These are phyloP conservation scores for Globisporangium barbulae DNA, from an alignment of 352 stramenopile species.

Conservation along the genomic window DNA sequence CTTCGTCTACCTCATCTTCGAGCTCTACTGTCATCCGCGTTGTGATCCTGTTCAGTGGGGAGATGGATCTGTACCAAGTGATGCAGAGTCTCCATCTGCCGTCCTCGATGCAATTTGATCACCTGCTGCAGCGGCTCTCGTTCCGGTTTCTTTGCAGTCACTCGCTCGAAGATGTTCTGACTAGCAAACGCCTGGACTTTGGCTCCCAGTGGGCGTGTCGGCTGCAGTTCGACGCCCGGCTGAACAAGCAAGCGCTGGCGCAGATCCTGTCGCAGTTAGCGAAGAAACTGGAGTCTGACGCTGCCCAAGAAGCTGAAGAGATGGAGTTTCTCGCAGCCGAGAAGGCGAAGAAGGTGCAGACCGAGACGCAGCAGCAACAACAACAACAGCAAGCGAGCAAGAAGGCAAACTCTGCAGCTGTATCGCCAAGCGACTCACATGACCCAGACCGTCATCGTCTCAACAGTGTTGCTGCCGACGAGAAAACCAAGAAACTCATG, in stretches of 20 bases:
- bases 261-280: conserved; percentile 52
- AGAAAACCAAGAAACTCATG: not conserved
- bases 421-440: not conserved
- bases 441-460: not conserved
- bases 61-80: conserved; percentile 28
- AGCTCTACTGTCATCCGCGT: conserved; percentile 42
- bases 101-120: conserved; percentile 24
- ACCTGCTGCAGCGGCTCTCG: conserved; percentile 15
- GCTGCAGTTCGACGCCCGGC: conserved; percentile 42
- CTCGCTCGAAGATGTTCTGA: conserved; percentile 53
- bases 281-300: conserved; percentile 34
- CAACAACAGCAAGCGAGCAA: conserved; percentile 16
- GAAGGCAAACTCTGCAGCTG: not conserved
- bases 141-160: conserved; percentile 15
- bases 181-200: conserved; percentile 50
- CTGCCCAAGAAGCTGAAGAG: conserved; percentile 28
- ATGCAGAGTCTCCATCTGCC: conserved; percentile 20
- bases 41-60: conserved; percentile 59
- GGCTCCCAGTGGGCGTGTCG: conserved; percentile 51
- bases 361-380: conserved; percentile 7
- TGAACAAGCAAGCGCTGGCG: conserved; percentile 51
- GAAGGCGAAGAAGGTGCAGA: conserved; percentile 10
- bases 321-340: conserved; percentile 34
- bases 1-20: conserved; percentile 14
- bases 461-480: not conserved